phyloP scores from a whole-genome alignment of 352 stramenopile species.

The Globisporangium okanoganense region DNA sequence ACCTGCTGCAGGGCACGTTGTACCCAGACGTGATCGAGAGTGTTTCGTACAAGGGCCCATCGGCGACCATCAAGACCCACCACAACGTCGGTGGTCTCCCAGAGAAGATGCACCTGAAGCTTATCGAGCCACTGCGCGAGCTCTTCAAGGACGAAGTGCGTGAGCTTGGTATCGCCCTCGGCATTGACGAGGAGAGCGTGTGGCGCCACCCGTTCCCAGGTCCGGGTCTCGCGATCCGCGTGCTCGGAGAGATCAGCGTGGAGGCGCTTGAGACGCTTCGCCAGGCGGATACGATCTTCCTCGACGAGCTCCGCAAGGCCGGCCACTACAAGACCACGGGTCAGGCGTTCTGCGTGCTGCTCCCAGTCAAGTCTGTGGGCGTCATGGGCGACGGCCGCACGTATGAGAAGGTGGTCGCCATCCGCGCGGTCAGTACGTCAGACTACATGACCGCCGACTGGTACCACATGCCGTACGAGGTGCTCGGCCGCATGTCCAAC shows the following conservation, averaged over 20 bases:
- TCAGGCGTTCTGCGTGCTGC: slow-evolving; percentile 97
- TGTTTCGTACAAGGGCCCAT: slow-evolving; percentile 98
- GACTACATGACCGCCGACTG: slow-evolving; percentile 99
- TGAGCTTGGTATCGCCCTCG: slow-evolving; percentile 95
- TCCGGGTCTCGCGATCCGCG: slow-evolving; percentile 97
- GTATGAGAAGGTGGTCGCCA: slow-evolving; percentile 95
- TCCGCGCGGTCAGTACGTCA: slow-evolving; percentile 98
- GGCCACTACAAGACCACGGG: slow-evolving; percentile 98
- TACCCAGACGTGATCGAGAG: slow-evolving; percentile 99
- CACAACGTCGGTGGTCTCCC: slow-evolving; percentile 99
- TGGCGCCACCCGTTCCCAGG: slow-evolving; percentile 99
- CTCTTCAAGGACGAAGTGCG: slow-evolving; percentile 99
- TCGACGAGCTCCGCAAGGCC: slow-evolving; percentile 95
- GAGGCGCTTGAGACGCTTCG: slow-evolving; percentile 95
- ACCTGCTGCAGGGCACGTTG: slow-evolving; percentile 97
- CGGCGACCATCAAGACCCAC: slow-evolving; percentile 99
- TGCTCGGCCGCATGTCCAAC: slow-evolving; percentile 96
- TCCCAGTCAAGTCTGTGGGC: slow-evolving; percentile 97
- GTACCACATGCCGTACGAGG: slow-evolving; percentile 98
- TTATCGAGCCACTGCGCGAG: slow-evolving; percentile 98
- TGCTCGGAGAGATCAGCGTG: slow-evolving; percentile 95
- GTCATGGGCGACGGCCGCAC: slow-evolving; percentile 98
- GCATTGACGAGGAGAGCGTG: slow-evolving; percentile 96
- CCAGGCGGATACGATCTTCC: slow-evolving; percentile 97
- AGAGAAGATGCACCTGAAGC: slow-evolving; percentile 97